Evolutionary conservation across 139 green algal species (phyloP), one percentile per base, ranked within the genome.

Genomic region (Chlamydomonas sphaeroides): DNA sequence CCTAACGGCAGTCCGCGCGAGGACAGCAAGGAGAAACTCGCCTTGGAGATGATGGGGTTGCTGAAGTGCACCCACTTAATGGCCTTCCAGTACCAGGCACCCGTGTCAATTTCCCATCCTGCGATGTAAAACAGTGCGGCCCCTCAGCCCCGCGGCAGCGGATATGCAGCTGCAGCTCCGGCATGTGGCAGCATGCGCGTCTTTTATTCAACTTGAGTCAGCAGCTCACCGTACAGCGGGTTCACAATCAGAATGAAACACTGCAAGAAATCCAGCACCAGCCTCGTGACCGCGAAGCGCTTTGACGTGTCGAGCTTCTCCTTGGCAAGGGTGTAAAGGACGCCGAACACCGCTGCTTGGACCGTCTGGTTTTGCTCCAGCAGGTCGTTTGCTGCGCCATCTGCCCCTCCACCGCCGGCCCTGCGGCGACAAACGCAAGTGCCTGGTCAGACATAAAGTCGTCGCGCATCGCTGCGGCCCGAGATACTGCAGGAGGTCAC

Each of bases 211-310:
- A n/a, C n/a, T n/a, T n/a, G n/a, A n/a, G n/a, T n/a, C n/a, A n/a
- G n/a, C n/a, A 28, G 21, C 83, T 20, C 30, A 76, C 83, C 83
- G 38, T 79, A 87, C 25, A 75, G 25, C 1, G 83, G 83, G 56
- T 79, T 78, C 28, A 84, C 74, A 59, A 87, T 78, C 14, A 87
- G 68, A 11, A 87, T 78, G 26, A 87, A 81, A 42, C 78, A 79
- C 83, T 87, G 83, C 7, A 87, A 36, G 41, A 78, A 87, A 48
- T 87, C 83, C 25, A 87, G 75, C n/a, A 87, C 61, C 10, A 84
- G 26, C 36, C 71, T 68, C 0, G 75, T 75, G 0, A 87, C 42
- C 20, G 73, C 75, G 32, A 87, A 87, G 5, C 65, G 61, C 45
- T 75, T 78, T 21, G 71, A 80, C 33, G 38, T 83, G 35, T 86